A percentile compares a stretch with the other conserved stretches of the same genome.
These are phyloP conservation scores for Naganishia randhawae DNA, from an alignment of 768 basidiomycete genomes.

Conservation along the genomic window DNA sequence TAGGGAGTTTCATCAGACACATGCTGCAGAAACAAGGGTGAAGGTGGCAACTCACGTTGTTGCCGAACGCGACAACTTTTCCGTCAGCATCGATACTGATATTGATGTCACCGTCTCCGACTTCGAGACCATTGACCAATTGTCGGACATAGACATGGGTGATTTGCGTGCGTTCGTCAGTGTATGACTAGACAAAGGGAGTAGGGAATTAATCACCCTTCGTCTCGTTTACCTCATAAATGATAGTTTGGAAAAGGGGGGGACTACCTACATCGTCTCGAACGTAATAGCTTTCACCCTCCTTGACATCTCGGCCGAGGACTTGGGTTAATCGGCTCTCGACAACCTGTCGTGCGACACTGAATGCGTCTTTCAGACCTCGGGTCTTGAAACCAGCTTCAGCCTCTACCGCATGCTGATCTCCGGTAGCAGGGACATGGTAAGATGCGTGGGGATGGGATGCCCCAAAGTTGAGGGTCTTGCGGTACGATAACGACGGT, in stretches of 20 bases:
- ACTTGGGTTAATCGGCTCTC: slow-evolving; percentile 25
- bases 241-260: background rate
- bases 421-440: slow-evolving; percentile 34
- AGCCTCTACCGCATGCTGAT: slow-evolving; percentile 20
- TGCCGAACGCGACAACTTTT: slow-evolving; percentile 76
- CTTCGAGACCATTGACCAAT: slow-evolving; percentile 76
- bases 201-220: background rate
- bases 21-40: background rate
- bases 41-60: slow-evolving; percentile 56
- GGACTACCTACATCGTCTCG: slow-evolving; percentile 48
- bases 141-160: slow-evolving; percentile 87
- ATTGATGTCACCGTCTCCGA: slow-evolving; percentile 86
- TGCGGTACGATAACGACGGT: slow-evolving; percentile 55
- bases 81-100: slow-evolving; percentile 79
- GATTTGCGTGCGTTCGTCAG: slow-evolving; percentile 76
- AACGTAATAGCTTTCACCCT: slow-evolving; percentile 45
- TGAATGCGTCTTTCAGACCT: slow-evolving; percentile 32
- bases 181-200: slow-evolving; percentile 57
- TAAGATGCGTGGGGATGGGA: slow-evolving; percentile 64
- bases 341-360: slow-evolving; percentile 37
- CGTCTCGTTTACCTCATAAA: background rate
- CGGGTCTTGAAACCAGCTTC: slow-evolving; percentile 10
- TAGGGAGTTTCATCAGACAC: background rate
- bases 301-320: slow-evolving; percentile 28
- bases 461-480: slow-evolving; percentile 88